Evolutionary conservation across 805 yeast genomes (phyloP), one percentile per base, ranked within the genome.

Genomic region (Spathaspora passalidarum): DNA sequence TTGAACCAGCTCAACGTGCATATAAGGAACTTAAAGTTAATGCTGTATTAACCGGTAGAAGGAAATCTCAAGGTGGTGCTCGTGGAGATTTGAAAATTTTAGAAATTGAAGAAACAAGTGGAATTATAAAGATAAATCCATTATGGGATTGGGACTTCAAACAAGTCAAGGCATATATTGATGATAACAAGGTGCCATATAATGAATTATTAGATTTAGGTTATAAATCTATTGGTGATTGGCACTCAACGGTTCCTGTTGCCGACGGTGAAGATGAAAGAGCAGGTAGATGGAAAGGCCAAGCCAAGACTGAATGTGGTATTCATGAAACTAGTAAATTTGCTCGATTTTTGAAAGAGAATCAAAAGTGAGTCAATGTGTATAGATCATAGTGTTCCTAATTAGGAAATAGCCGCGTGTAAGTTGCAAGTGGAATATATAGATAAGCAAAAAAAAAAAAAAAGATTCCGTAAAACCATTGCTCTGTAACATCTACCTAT

Each of bases 251-350:
- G 0, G 81, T 68, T 23, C 97, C 98, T 2, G 96, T 88, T 9
- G 76, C 70, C 6, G 96, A 86, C 38, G 96, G 95, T 8, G 97
- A 89, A 61, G 97, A 92, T 60, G 98, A 92, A 64, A 79, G 98
- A 53, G 81, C 94, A n/a, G 98, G 98, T 1, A 79, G 98, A 59
- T 92, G 98, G 98, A 85, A 86, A 72, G 97, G 97, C 2, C 79
- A 85, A 61, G 76, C 81, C 9, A 92, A 92, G 71, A 89, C 96
- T 0, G 98, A 92, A 63, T 92, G 98, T 68, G 98, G 98, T 2
- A 90, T 92, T 44, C 98, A 92, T 60, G 86, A 84, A 56, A 80
- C 91, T 1, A 77, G 84, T 20, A 79, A 86, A 51, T 92, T 86
- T 61, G 81, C 86, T 0, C 75, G 86, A 57, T 86, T 67, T 55